These are phyloP conservation scores for Pyrenula massariospora DNA, from an alignment of 495 filamentous ascomycete species.

Conservation along the genomic window DNA sequence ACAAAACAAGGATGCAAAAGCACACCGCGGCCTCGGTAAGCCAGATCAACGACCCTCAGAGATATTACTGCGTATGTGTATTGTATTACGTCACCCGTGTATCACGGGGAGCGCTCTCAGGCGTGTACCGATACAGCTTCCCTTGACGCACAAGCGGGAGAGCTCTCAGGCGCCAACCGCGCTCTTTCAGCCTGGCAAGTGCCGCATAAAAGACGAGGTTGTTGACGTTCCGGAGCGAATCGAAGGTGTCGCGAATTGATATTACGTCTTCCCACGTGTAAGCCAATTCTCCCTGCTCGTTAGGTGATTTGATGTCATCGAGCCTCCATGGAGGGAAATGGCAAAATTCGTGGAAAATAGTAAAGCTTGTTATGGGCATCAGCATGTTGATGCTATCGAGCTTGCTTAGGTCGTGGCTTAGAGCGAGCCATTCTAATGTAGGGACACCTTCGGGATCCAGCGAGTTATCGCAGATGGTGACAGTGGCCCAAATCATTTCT, in stretches of 20 bases:
- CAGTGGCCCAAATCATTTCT: not conserved
- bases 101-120: too few species aligned
- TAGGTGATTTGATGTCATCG: not conserved
- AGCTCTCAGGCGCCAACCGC: not conserved
- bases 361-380: not conserved
- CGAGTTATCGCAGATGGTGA: not conserved
- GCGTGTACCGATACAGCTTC: not conserved
- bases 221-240: not conserved
- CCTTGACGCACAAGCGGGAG: not conserved
- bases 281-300: not conserved
- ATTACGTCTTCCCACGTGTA: not conserved
- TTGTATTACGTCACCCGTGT: conserved; percentile 18
- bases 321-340: not conserved
- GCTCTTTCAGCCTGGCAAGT: not conserved
- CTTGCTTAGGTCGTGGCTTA: not conserved
- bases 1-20: too few species aligned
- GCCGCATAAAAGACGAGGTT: not conserved
- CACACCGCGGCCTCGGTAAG: too few species aligned
- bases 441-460: not conserved
- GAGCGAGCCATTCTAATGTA: not conserved
- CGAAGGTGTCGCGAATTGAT: not conserved
- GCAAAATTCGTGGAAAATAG: not conserved
- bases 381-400: not conserved
- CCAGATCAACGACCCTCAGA: too few species aligned
- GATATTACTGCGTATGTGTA: too few species aligned